Evolutionary conservation across 2,329 filamentous ascomycete species (phyloP).

Genomic region (Cryphonectria naterciae): DNA sequence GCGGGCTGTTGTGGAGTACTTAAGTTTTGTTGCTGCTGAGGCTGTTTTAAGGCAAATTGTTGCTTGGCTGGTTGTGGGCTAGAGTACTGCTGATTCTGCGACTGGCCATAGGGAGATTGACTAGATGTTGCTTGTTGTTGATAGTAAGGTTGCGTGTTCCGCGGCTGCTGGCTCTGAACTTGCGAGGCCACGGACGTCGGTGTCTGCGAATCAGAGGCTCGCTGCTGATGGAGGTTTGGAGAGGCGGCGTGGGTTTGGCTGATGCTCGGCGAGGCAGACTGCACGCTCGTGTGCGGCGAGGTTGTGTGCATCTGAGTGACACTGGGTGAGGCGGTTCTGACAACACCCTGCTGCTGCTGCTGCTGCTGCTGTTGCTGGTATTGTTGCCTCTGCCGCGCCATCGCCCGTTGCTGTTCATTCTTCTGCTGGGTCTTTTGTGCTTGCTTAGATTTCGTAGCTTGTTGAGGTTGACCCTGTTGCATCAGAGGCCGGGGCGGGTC

Average conservation of each 20-base stretch:
- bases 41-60: slow-evolving; percentile 25
- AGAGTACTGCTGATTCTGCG: slow-evolving; percentile 20
- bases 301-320: slow-evolving; percentile 25
- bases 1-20: slow-evolving; percentile 19
- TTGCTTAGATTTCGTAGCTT: slow-evolving; percentile 22
- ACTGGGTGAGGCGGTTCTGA: slow-evolving; percentile 26
- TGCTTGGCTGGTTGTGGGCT: slow-evolving; percentile 25
- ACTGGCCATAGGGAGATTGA: slow-evolving; percentile 25
- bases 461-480: slow-evolving; percentile 18
- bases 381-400: slow-evolving; percentile 31
- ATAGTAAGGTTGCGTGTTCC: slow-evolving; percentile 26
- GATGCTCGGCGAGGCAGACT: slow-evolving; percentile 28
- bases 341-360: slow-evolving; percentile 31
- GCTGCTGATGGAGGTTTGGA: slow-evolving; percentile 27
- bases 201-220: slow-evolving; percentile 24
- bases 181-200: slow-evolving; percentile 26
- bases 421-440: slow-evolving; percentile 32
- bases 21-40: slow-evolving; percentile 27
- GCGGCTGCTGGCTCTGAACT: slow-evolving; percentile 25
- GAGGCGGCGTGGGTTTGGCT: slow-evolving; percentile 21
- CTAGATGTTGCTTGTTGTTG: slow-evolving; percentile 17
- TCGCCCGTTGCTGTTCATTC: slow-evolving; percentile 23
- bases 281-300: slow-evolving; percentile 27
- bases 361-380: slow-evolving; percentile 31
- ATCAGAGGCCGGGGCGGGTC: slow-evolving; percentile 15